Percentiles rank a stretch among this genome's conserved stretches.
These are phyloP conservation scores for Lunasporangiospora selenospora DNA, from an alignment of 192 early-diverging fungal genomes.

Conservation along the genomic window DNA sequence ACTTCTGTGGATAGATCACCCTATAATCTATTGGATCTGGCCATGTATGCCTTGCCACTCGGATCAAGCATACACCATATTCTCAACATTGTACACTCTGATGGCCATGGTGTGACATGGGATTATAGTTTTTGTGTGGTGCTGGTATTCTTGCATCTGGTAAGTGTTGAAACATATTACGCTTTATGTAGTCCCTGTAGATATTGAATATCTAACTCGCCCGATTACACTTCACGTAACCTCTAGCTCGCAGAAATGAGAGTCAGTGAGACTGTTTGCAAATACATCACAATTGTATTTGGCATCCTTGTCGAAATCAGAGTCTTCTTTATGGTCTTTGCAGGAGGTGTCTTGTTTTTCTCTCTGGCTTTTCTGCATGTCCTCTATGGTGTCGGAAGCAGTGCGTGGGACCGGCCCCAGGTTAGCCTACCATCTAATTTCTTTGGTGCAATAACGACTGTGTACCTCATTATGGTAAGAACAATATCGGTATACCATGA, in stretches of 20 bases:
- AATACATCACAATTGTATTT: conserved; percentile 14
- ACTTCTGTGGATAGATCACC: not conserved
- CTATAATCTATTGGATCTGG: not conserved
- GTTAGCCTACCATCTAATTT: conserved; percentile 3
- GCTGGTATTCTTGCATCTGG: not conserved
- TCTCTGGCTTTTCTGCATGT: conserved; percentile 17
- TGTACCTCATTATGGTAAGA: conserved; percentile 21
- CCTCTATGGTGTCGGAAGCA: not conserved
- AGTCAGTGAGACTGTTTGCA: conserved; percentile 5
- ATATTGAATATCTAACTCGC: too few species aligned
- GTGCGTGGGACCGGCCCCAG: not conserved
- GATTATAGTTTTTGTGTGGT: not conserved
- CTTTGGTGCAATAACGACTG: not conserved
- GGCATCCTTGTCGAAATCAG: conserved; percentile 1
- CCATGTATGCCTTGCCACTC: not conserved
- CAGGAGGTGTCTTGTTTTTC: conserved; percentile 10
- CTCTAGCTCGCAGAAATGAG: conserved; percentile 26
- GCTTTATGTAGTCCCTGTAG: too few species aligned
- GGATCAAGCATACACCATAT: not conserved
- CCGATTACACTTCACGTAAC: too few species aligned
- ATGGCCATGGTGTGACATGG: not conserved
- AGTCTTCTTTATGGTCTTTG: conserved; percentile 15
- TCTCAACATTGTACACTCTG: not conserved
- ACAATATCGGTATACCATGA: too few species aligned
- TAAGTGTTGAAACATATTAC: too few species aligned